A percentile compares a stretch with the other conserved stretches of the same genome.
phyloP scores from a whole-genome alignment of 306 rosid genomes.

The Prunus fruticosa region DNA sequence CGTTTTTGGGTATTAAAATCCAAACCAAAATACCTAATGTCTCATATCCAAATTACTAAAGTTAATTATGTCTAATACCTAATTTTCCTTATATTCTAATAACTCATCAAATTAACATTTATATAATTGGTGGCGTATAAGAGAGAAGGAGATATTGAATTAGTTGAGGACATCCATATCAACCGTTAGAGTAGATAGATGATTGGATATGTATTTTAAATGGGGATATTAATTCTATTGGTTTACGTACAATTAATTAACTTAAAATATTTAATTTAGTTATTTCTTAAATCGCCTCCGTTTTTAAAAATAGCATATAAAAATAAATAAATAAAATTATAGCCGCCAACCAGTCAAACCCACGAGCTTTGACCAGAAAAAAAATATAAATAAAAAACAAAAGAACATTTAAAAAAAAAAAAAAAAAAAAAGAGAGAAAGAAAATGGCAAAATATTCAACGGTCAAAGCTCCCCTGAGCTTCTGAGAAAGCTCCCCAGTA shows the following conservation, averaged over 20 bases:
- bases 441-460: conserved; percentile 26
- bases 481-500: conserved; percentile 46
- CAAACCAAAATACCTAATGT: too few relatives aligned
- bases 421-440: too few relatives aligned
- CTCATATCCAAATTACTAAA: too few relatives aligned
- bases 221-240: neutral
- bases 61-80: too few relatives aligned
- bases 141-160: neutral
- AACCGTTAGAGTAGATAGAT: neutral
- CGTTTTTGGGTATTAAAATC: too few relatives aligned
- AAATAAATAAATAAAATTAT: neutral
- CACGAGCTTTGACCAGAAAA: conserved; percentile 58
- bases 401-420: neutral
- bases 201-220: neutral
- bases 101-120: neutral
- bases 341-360: conserved; percentile 81
- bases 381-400: neutral
- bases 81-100: neutral
- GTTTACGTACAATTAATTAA: neutral
- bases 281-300: neutral
- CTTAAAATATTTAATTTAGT: neutral
- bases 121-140: neutral
- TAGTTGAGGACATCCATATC: neutral
- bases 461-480: conserved; percentile 48
- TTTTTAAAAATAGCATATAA: too few relatives aligned